Percentiles rank a stretch among this genome's conserved stretches.
These are phyloP conservation scores for Candida ascalaphidarum DNA, from an alignment of 805 yeast genomes.

Conservation along the genomic window DNA sequence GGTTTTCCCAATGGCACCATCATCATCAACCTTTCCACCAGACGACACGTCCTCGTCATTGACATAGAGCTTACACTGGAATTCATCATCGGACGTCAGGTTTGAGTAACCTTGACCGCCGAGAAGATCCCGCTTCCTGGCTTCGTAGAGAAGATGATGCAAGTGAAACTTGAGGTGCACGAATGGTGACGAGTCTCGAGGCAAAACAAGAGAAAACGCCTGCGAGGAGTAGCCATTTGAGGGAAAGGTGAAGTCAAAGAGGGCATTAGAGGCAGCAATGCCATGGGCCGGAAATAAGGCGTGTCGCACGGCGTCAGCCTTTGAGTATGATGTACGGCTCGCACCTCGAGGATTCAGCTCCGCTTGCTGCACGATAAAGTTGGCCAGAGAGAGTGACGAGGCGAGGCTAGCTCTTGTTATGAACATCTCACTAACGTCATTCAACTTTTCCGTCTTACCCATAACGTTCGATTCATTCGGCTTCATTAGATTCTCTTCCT, in stretches of 20 bases:
- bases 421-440: no score
- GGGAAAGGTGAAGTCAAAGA: slow-evolving; percentile 29
- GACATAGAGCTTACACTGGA: slow-evolving; percentile 28
- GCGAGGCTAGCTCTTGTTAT: no score
- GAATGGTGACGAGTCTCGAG: slow-evolving; percentile 35
- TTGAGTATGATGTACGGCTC: no score
- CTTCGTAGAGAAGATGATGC: slow-evolving; percentile 22
- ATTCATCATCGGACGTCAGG: slow-evolving; percentile 26
- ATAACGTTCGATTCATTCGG: no score
- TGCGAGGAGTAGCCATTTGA: slow-evolving; percentile 27
- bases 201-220: slow-evolving; percentile 38
- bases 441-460: no score
- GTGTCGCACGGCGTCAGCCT: slow-evolving; percentile 16
- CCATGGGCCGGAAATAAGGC: slow-evolving; percentile 27
- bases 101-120: slow-evolving; percentile 23
- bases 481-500: no score
- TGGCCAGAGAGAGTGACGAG: no score
- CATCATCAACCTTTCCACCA: slow-evolving; percentile 29
- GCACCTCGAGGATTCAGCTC: no score
- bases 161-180: slow-evolving; percentile 36
- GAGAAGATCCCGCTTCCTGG: slow-evolving; percentile 22
- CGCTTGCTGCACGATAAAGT: no score
- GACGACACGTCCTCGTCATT: slow-evolving; percentile 39
- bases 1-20: no score
- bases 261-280: slow-evolving; percentile 13